Evolutionary conservation across 1,139 yeast species (phyloP).

Genomic region (Pichia terricola): DNA sequence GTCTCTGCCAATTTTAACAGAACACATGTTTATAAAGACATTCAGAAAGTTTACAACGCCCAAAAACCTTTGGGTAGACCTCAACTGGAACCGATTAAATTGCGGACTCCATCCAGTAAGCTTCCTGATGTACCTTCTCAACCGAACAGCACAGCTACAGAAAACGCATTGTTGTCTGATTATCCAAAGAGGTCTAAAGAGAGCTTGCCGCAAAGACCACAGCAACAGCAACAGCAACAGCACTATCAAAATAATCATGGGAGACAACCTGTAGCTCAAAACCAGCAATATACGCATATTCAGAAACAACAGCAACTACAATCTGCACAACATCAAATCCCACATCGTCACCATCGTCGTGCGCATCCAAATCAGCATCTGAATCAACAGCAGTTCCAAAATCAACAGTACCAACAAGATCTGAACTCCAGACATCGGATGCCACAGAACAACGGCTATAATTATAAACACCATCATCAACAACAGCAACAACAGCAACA

Average conservation of each 20-base stretch:
- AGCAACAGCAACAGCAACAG: constrained; percentile 3
- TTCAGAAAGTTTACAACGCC: constrained; percentile 12
- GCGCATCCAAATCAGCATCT: constrained; percentile 1
- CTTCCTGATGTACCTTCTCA: constrained; percentile 12
- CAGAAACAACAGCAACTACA: constrained; percentile 8
- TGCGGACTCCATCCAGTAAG: constrained; percentile 11
- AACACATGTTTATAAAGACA: constrained; percentile 13
- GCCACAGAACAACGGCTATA: not conserved
- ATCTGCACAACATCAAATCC: constrained; percentile 7
- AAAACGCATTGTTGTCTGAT: not conserved
- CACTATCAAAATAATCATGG: not conserved
- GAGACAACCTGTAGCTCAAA: not conserved
- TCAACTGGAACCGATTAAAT: constrained; percentile 6
- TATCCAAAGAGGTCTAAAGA: not conserved
- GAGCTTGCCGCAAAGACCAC: constrained; percentile 4
- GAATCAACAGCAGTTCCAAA: constrained; percentile 1
- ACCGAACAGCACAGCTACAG: not conserved
- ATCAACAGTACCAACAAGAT: constrained; percentile 8
- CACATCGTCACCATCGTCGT: constrained; percentile 1
- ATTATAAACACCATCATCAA: not conserved
- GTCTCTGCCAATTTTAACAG: not conserved
- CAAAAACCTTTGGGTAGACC: constrained; percentile 10
- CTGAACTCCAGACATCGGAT: not conserved
- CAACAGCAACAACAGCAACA: constrained; percentile 1
- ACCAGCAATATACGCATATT: constrained; percentile 2